A percentile compares a stretch with the other conserved stretches of the same genome.
phyloP scores from a whole-genome alignment of 2,329 filamentous ascomycete species.

The Lecanicillium sp. region DNA sequence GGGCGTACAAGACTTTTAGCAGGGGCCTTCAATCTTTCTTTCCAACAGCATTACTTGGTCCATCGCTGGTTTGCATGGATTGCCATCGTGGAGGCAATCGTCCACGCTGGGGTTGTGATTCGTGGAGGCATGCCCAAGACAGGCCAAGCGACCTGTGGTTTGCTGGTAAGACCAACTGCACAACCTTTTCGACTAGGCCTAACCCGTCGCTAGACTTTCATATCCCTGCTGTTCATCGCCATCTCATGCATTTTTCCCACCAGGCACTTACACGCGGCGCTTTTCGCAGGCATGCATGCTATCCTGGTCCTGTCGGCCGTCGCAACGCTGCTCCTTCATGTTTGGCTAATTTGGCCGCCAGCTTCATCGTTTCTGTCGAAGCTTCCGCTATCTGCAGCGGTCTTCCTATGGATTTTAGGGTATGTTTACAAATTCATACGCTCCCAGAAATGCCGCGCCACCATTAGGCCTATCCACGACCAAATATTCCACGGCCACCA shows the following conservation, averaged over 20 bases:
- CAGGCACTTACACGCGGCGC: neutral
- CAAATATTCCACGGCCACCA: too few species aligned
- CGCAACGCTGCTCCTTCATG: neutral
- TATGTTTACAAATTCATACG: neutral
- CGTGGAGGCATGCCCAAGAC: neutral
- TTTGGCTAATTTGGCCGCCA: neutral
- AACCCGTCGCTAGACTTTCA: neutral
- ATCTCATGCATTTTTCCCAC: neutral
- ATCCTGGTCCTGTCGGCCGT: neutral
- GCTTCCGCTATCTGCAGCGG: neutral
- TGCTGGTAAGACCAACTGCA: neutral
- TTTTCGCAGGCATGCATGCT: neutral
- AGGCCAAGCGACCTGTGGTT: neutral
- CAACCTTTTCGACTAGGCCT: neutral
- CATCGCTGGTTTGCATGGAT: conserved; percentile 1
- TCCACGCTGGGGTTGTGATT: neutral
- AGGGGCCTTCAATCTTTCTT: neutral
- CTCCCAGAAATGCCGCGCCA: neutral
- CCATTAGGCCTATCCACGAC: neutral
- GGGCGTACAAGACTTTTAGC: neutral
- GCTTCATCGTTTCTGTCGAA: neutral
- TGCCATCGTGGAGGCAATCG: neutral
- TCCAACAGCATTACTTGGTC: neutral
- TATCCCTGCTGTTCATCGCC: neutral
- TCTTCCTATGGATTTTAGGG: neutral